Base-by-base conservation (phyloP, 2,329 filamentous ascomycete species). In the Colletotrichum chrysophilum region DNA sequence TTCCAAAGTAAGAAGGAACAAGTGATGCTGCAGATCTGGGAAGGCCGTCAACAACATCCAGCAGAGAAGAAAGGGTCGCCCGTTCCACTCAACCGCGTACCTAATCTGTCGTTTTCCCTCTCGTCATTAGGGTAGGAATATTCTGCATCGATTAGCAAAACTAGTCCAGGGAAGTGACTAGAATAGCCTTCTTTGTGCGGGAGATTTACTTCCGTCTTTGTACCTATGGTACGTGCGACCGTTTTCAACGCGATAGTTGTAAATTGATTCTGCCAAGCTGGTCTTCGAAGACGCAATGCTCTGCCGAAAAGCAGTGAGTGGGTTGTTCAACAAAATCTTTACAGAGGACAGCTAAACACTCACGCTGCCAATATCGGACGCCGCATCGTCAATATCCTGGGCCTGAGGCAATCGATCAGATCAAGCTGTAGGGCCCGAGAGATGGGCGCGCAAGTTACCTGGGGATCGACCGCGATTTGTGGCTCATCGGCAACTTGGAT, bases 271-370 rank as follows among this genome's bases (percentile, higher is more conserved):
- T 16, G 56, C 24, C 24, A 60, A 8, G 56, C 56, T 60, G 24
- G 26, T 60, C 12, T 16, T 60, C 24, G 56, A 30, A 14, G 56
- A 60, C 9, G 24, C 56, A 28, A 60, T 6, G 26, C 56, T 60
- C 24, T 28, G 24, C 56, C 28, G 13, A 2, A 43, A 43, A 43
- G 1, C 4, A 10, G 8, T 43, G 8, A 43, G 3, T n/a, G 1
- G 38, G 9, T 10, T 43, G 9, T 43, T 2, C 38, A 43, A n/a
- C 38, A 43, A 1, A 43, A n/a, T 2, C 4, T n/a, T 0, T 43
- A 1, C 4, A 43, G 3, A n/a, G 4, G 16, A n/a, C 38, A 43
- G 1, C 18, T n/a, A 2, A 43, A 3, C 0, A n/a, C 38, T 43
- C 38, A 43, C 38, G 18, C 38, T 43, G 1, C 38, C 18, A 43